Evolutionary conservation across 2,329 filamentous ascomycete species (phyloP).

Genomic region (Botryotinia convoluta): DNA sequence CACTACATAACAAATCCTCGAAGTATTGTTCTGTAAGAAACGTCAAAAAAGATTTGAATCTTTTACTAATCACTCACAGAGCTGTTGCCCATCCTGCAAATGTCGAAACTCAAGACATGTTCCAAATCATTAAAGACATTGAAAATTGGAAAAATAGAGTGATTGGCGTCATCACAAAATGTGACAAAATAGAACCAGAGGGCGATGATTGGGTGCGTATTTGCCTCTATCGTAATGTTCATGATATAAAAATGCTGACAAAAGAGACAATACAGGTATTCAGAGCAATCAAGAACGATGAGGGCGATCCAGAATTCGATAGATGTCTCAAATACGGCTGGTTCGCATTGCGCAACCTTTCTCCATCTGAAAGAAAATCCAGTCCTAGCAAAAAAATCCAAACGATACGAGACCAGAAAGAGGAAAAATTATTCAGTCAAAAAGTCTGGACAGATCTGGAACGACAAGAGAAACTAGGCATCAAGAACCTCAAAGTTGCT

Average conservation of each 20-base stretch:
- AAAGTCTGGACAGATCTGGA: neutral
- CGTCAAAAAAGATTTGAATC: neutral
- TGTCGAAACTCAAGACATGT: conserved; percentile 39
- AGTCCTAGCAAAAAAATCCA: neutral
- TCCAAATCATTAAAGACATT: conserved; percentile 31
- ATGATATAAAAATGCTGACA: neutral
- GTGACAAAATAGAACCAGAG: neutral
- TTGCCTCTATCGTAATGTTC: too few species aligned
- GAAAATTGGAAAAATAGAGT: neutral
- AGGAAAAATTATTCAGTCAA: neutral
- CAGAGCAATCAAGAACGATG: neutral
- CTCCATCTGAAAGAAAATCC: neutral
- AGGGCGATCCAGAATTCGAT: neutral
- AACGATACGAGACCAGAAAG: neutral
- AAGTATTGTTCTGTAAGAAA: conserved; percentile 43
- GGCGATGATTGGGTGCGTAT: conserved; percentile 10
- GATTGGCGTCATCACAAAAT: conserved; percentile 13
- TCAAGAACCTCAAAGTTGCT: conserved; percentile 1
- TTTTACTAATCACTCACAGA: conserved; percentile 28
- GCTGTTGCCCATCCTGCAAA: conserved; percentile 44
- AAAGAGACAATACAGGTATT: neutral
- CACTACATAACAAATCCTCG: conserved; percentile 42
- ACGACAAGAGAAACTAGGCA: neutral
- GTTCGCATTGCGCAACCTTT: conserved; percentile 11
- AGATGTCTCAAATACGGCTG: conserved; percentile 6